Base-by-base conservation (phyloP, 768 basidiomycete genomes). In the Lepiota venenata region DNA sequence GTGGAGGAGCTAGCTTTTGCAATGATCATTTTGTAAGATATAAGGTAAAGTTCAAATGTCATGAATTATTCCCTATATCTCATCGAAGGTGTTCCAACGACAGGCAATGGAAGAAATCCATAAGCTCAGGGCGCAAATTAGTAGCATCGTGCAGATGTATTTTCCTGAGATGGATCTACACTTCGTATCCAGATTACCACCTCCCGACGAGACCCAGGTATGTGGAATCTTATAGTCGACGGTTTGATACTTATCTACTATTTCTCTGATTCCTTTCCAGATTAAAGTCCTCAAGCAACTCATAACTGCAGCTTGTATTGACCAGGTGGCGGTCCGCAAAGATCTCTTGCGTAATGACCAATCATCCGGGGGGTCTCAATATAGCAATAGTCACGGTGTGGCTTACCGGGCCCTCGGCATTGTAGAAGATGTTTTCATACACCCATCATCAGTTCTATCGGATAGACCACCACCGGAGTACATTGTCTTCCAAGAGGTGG, bases 71-170 rank as follows among this genome's bases (percentile, higher is more conserved):
- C 8, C 5, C 27, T 12, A 12, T 40, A 12, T 47, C 38, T 21
- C 16, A 47, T 27, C 18, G 10, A 16, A 6, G 11, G 27, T 21
- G 6, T 21, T 21, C 29, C 32, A 25, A 16, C 32, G 22, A 16
- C 40, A 98, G 95, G 91, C 93, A 0, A 98, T 99, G 95, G 91
- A 97, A 70, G 97, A 99, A 72, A 96, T 97, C 35, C 97, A 95
- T 69, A 98, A 98, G 66, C 77, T 99, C 4, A 83, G 94, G 35
- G 79, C 84, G 0, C 97, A 99, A 63, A 87, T 99, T 53, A 88
- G 82, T 61, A 82, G 80, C 54, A 94, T 98, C 42, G 90, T 96
- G 4, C 77, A 79, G 52, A 73, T 79, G n/a, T 89, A 89, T 64
- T 91, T 94, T 58, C 81, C 87, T 2, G 81, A 78, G 3, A 68